phyloP scores from a whole-genome alignment of 306 rosid genomes.

The Crotalaria pallida region DNA sequence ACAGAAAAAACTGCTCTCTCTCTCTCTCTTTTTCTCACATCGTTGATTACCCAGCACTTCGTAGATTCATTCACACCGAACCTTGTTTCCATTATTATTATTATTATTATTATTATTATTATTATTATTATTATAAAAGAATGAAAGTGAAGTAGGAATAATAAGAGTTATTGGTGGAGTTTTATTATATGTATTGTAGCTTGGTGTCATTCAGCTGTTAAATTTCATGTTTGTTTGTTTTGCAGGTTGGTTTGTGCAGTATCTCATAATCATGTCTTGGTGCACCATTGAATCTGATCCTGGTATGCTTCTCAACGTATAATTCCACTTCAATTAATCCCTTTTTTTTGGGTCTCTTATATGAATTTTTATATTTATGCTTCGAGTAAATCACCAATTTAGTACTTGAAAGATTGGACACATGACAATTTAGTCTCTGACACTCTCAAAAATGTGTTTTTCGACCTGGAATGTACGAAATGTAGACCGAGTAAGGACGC shows the following conservation, averaged over 20 bases:
- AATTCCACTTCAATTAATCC: background rate
- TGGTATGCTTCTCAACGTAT: constrained; percentile 37
- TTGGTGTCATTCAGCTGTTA: background rate
- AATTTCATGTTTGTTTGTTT: background rate
- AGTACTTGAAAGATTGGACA: too few relatives aligned
- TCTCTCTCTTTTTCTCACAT: too few relatives aligned
- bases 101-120: too few relatives aligned
- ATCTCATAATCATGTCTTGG: constrained; percentile 76
- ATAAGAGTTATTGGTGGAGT: too few relatives aligned
- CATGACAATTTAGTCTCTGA: too few relatives aligned
- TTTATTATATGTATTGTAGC: background rate
- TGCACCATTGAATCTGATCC: constrained; percentile 99
- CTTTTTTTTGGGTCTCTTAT: background rate
- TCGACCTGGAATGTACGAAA: too few relatives aligned
- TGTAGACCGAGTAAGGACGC: too few relatives aligned
- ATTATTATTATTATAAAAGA: too few relatives aligned
- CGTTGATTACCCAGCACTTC: background rate
- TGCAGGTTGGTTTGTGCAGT: constrained; percentile 37
- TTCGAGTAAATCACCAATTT: too few relatives aligned
- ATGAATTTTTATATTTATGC: background rate
- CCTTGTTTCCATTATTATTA: background rate
- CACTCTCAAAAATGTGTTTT: too few relatives aligned
- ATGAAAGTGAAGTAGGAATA: background rate
- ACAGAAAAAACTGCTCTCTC: background rate
- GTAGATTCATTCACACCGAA: background rate